These are phyloP conservation scores for Inga leiocalycina DNA, from an alignment of 306 rosid species.

Conservation along the genomic window DNA sequence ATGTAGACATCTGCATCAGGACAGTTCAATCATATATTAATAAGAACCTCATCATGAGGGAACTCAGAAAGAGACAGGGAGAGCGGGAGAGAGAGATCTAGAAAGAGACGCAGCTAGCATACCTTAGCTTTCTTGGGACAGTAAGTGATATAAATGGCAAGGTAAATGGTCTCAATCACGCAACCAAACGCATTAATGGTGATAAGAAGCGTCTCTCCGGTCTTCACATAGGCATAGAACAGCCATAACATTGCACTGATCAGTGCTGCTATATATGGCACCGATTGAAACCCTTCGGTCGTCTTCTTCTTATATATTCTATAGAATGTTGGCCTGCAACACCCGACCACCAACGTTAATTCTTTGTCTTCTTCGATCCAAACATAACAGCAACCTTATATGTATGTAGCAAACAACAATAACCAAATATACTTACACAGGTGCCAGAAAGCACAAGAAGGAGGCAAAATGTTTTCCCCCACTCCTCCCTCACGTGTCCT, in stretches of 20 bases:
- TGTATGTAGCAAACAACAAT: not conserved
- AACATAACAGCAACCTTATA: not conserved
- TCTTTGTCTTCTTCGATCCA: not conserved
- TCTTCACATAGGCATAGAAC: constrained; percentile 73
- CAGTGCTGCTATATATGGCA: constrained; percentile 83
- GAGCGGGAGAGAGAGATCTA: not conserved
- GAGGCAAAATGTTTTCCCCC: constrained; percentile 49
- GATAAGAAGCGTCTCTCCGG: constrained; percentile 68
- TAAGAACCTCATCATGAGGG: not conserved
- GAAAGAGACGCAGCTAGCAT: constrained; percentile 15
- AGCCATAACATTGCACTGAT: constrained; percentile 92
- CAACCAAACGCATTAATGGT: constrained; percentile 83
- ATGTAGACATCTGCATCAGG: constrained; percentile 58
- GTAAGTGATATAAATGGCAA: constrained; percentile 69
- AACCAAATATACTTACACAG: constrained; percentile 64
- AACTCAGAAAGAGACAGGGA: not conserved
- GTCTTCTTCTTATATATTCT: constrained; percentile 83
- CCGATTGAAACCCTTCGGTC: constrained; percentile 88
- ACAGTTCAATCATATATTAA: constrained; percentile 19
- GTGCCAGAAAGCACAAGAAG: constrained; percentile 82
- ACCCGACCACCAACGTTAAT: not conserved
- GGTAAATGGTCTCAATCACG: constrained; percentile 83
- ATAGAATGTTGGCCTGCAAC: constrained; percentile 74
- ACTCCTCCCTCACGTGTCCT: constrained; percentile 29
- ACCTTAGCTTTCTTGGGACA: constrained; percentile 72